phyloP scores from a whole-genome alignment of 495 filamentous ascomycete genomes.

The Daldinia concentrica region DNA sequence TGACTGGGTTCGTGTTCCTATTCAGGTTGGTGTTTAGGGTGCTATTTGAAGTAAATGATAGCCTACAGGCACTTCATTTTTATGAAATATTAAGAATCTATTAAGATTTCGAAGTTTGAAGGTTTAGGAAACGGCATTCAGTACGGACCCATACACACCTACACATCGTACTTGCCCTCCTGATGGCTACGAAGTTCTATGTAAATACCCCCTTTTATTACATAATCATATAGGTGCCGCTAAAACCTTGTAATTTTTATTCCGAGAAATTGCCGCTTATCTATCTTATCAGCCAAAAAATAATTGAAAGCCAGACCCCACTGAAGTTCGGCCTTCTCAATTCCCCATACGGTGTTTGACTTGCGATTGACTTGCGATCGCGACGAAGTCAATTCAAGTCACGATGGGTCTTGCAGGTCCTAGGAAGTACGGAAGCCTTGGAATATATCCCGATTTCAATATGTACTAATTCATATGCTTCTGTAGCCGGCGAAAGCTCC shows the following conservation, averaged over 20 bases:
- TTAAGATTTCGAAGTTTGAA: background rate
- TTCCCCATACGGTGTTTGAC: slow-evolving; percentile 3
- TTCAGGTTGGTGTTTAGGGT: background rate
- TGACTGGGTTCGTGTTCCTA: background rate
- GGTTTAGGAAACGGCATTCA: background rate
- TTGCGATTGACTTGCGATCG: slow-evolving; percentile 2
- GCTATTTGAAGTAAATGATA: background rate
- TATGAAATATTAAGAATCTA: background rate
- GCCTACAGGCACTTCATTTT: background rate
- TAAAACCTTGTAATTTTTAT: background rate
- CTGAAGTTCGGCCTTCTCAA: slow-evolving; percentile 14
- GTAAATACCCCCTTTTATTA: background rate
- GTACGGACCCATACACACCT: background rate
- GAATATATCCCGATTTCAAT: background rate
- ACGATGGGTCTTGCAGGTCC: slow-evolving; percentile 79
- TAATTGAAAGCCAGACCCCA: slow-evolving; percentile 25
- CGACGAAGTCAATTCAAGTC: slow-evolving; percentile 9
- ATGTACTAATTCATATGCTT: slow-evolving; percentile 31
- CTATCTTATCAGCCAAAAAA: slow-evolving; percentile 26
- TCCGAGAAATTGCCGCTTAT: slow-evolving; percentile 11
- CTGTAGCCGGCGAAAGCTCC: slow-evolving; percentile 79
- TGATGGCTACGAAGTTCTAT: background rate
- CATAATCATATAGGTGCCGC: background rate
- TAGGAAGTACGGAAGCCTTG: slow-evolving; percentile 66
- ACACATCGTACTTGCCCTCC: background rate